Percentiles rank a stretch among this genome's conserved stretches.
Evolutionary conservation across 345 rosid species (phyloP).

Genomic region (Hibiscus tridactylites): DNA sequence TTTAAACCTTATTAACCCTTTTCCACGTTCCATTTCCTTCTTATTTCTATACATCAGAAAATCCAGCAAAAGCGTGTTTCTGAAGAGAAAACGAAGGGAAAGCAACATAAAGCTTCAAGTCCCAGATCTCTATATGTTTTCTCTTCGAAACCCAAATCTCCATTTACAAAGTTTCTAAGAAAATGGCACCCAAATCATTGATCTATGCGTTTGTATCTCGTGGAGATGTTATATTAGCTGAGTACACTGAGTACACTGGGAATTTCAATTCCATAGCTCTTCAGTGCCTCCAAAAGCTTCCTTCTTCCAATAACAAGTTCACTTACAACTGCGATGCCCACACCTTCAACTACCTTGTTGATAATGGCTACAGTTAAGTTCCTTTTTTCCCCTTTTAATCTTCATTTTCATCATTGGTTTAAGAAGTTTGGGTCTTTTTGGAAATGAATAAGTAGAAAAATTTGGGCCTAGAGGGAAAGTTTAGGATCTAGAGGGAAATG

Average conservation of each 20-base stretch:
- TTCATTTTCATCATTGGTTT: background rate
- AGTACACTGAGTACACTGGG: conserved; percentile 31
- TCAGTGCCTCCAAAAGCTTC: conserved; percentile 38
- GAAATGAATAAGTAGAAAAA: background rate
- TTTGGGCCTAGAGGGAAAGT: too few relatives aligned
- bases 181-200: conserved; percentile 26
- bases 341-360: conserved; percentile 34
- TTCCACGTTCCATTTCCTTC: background rate
- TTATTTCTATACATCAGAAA: background rate
- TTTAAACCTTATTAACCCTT: background rate
- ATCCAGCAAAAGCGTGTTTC: conserved; percentile 1
- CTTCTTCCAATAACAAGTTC: conserved; percentile 31
- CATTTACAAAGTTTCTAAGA: background rate
- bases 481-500: too few relatives aligned
- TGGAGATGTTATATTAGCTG: conserved; percentile 23
- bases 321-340: conserved; percentile 36
- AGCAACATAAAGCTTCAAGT: conserved; percentile 1
- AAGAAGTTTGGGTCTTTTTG: background rate
- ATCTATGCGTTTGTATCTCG: conserved; percentile 31
- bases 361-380: conserved; percentile 28
- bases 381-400: background rate
- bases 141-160: background rate
- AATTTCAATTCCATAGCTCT: conserved; percentile 33
- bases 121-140: conserved; percentile 12
- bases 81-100: background rate